Conservation (phyloP, 225 moss, liverwort and hornwort species). For the Pseudoscleropodium purum region DNA sequence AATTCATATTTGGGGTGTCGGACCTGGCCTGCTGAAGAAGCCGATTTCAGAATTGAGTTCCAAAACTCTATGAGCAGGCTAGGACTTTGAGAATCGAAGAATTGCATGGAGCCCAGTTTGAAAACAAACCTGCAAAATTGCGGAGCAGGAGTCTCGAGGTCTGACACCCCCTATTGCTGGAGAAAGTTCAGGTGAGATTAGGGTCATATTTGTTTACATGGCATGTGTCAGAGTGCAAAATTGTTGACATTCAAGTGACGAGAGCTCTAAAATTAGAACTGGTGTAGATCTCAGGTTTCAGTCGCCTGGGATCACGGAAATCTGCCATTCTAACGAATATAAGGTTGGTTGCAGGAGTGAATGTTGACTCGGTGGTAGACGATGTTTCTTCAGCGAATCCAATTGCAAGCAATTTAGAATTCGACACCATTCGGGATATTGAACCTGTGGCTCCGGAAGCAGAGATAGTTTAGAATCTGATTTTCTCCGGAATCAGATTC, state of each 20-base stretch:
- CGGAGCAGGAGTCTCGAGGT: background rate
- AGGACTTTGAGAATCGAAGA: background rate
- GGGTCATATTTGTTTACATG: background rate
- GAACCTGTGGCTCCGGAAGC: background rate
- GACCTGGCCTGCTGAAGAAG: background rate
- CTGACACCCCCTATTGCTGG: background rate
- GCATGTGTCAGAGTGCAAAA: background rate
- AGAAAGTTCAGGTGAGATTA: background rate
- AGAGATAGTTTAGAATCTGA: background rate
- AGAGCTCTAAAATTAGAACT: background rate
- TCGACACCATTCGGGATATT: conserved; percentile 55
- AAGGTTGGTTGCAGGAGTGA: background rate
- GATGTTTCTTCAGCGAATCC: background rate
- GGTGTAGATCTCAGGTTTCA: background rate
- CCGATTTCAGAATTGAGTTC: background rate
- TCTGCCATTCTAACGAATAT: background rate
- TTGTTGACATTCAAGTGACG: background rate
- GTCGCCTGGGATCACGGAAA: background rate
- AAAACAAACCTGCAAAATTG: background rate
- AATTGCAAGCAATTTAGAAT: conserved; percentile 6
- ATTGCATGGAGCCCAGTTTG: background rate
- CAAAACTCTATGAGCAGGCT: background rate
- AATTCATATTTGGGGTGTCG: background rate
- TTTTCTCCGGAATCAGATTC: too few species aligned
- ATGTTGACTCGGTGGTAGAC: conserved; percentile 3